Base-by-base conservation (phyloP, 208 protist genomes). In the Trypanosoma lewisi region DNA sequence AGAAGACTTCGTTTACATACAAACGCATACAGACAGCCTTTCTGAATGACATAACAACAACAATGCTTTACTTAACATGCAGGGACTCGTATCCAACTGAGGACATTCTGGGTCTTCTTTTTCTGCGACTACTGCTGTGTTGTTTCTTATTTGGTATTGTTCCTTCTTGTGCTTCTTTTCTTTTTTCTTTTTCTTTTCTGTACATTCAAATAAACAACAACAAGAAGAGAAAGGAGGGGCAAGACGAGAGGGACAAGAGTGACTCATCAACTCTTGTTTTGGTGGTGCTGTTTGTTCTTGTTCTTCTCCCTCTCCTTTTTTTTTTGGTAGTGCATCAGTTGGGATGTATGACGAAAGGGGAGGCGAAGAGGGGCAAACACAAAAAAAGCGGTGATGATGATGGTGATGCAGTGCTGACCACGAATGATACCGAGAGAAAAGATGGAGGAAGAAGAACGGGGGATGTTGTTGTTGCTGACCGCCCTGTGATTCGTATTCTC, bases 401-500 rank as follows among this genome's bases (percentile, higher is more conserved):
- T 42, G 25, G 19, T 9, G 28, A 54, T 31, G 42, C 42, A n/a
- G 42, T 16, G 42, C 11, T 6, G n/a, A n/a, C 31, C 0, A 42
- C 17, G 30, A 2, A 1, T 6, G 2, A 9, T n/a, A n/a, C n/a
- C n/a, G 4, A n/a, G 7, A 12, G 9, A 27, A n/a, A 60, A 8
- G 17, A 16, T n/a, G 21, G 52, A 51, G 37, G 52, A 23, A 23
- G 42, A 33, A 28, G 44, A 27, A 25, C 33, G 23, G 19, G 41
- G 33, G 2, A 17, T 17, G 39, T n/a, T 12, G 6, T 16, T 17
- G 8, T 14, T 6, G 23, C 9, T 25, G 44, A 63, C n/a, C 25
- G 28, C 53, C 2, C 7, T n/a, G 42, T 44, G 7, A 28, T 73
- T 33, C 67, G 59, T 36, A 50, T 68, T 52, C 9, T 67, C 41